These are phyloP conservation scores for Limtongia smithiae DNA, from an alignment of 805 yeast species.

Conservation along the genomic window DNA sequence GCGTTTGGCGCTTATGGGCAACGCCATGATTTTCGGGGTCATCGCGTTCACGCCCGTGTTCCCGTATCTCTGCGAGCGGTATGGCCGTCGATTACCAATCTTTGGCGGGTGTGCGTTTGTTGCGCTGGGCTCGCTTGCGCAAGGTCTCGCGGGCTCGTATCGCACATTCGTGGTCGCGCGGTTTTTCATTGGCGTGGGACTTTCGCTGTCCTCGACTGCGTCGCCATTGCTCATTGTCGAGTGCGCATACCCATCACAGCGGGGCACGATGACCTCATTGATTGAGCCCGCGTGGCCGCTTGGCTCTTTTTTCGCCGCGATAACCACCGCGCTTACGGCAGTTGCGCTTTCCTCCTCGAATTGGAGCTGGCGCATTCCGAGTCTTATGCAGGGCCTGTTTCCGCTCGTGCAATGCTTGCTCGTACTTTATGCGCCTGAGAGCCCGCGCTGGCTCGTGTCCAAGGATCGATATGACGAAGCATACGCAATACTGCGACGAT, in stretches of 20 bases:
- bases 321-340: slow-evolving; percentile 45
- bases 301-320: slow-evolving; percentile 50
- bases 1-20: slow-evolving; percentile 42
- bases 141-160: slow-evolving; percentile 40
- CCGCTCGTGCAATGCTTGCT: slow-evolving; percentile 48
- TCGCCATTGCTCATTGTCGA: slow-evolving; percentile 10
- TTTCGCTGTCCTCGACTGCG: slow-evolving; percentile 2
- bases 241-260: slow-evolving; percentile 18
- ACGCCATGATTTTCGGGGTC: slow-evolving; percentile 46
- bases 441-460: slow-evolving; percentile 67
- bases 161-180: slow-evolving; percentile 42
- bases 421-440: slow-evolving; percentile 51
- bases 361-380: slow-evolving; percentile 56
- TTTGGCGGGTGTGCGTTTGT: slow-evolving; percentile 25
- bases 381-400: slow-evolving; percentile 48
- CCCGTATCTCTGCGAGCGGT: slow-evolving; percentile 38
- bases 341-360: slow-evolving; percentile 23
- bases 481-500: slow-evolving; percentile 41
- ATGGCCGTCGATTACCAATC: slow-evolving; percentile 41
- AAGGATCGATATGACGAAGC: slow-evolving; percentile 57
- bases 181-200: slow-evolving; percentile 40
- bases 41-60: slow-evolving; percentile 32
- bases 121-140: slow-evolving; percentile 39
- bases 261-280: slow-evolving; percentile 40
- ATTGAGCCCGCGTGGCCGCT: slow-evolving; percentile 27